Conservation (phyloP, 192 early-diverging fungal genomes). For the Neocallimastix lanati region DNA sequence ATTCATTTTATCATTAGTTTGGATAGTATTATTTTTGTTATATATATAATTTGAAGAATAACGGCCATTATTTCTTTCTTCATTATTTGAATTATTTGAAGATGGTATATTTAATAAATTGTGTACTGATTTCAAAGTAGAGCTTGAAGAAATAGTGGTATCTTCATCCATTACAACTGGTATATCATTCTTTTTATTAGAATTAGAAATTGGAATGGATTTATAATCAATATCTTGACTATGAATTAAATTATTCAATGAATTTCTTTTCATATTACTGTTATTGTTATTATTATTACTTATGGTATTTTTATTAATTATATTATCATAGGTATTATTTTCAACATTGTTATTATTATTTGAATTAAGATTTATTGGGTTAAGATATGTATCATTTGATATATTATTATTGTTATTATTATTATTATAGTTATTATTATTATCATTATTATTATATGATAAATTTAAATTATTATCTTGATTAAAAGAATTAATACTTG, state of each 20-base stretch:
- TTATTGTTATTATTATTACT: not conserved
- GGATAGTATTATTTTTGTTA: too few species aligned
- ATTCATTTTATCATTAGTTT: too few species aligned
- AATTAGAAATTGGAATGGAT: not conserved
- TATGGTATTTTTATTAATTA: not conserved
- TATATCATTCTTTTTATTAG: not conserved
- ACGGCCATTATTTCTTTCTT: too few species aligned
- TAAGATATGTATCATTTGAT: not conserved
- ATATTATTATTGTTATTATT: not conserved
- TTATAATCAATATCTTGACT: not conserved
- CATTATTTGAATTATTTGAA: too few species aligned
- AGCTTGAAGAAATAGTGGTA: not conserved
- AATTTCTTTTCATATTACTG: not conserved
- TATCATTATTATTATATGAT: not conserved
- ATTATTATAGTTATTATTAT: not conserved
- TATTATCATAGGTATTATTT: not conserved
- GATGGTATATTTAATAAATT: too few species aligned
- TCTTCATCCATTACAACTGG: not conserved
- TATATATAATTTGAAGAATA: too few species aligned
- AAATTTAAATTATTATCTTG: not conserved
- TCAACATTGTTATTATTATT: not conserved
- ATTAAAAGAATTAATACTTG: not conserved
- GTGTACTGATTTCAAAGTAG: not conserved
- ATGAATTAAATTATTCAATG: not conserved
- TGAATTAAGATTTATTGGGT: not conserved